Evolutionary conservation across 768 basidiomycete genomes (phyloP), one percentile per base, ranked within the genome.

Genomic region (Boletus eberwhitei): DNA sequence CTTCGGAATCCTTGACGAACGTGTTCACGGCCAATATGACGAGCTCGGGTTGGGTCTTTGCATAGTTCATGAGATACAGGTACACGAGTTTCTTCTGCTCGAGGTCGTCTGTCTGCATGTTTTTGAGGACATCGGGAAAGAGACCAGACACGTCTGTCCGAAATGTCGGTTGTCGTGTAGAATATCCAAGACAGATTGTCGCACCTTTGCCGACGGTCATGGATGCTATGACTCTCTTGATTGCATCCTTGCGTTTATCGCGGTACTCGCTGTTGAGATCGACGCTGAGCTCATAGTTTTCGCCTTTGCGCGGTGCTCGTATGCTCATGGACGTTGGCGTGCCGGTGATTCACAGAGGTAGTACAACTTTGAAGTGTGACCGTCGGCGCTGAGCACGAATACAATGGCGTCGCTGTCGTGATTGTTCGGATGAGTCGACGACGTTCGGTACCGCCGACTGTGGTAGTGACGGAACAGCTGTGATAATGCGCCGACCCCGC

Each of bases 71-170:
- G 55, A 99, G 85, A 72, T 98, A 98, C 22, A 97, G 83, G 66
- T 97, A 98, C n/a, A 98, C 97, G 34, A 99, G 88, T 74, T 99
- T 98, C 84, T 98, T 99, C 76, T 98, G 97, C 72, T 99, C 97
- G 50, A 99, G 83, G 71, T 98, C 96, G 48, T 99, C 96, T 24
- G 97, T 98, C 75, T 98, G 96, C 95, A 94, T 97, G 74, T 98
- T 98, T 81, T 97, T 97, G 67, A 99, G 85, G 31, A 98, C 96
- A 73, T 98, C 93, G 8, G 96, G 95, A 69, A 98, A 98, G 61
- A 98, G 83, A 21, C 95, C 94, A 65, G 88, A 89, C 74, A 93
- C 90, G 73, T 93, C 89, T 90, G 49, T 13, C 17, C 42, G 39
- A 39, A 26, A 39, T 5, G 49, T 59, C 40, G 49, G 29, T 26